Conservation (phyloP, 768 basidiomycete genomes). For the Panaeolus papilionaceus region DNA sequence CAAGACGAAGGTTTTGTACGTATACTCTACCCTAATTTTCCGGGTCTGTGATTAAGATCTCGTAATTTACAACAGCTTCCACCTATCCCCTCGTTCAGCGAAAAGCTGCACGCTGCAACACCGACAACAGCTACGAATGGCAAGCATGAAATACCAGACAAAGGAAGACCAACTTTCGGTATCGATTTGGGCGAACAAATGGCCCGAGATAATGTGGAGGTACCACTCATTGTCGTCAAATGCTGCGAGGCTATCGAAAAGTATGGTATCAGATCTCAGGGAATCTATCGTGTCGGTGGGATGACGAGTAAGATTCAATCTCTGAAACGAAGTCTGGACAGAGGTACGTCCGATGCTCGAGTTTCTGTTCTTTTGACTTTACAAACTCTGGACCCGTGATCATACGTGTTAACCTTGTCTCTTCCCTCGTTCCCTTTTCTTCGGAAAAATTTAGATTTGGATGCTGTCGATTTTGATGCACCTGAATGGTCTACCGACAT, state of each 20-base stretch:
- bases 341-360: slow-evolving; percentile 55
- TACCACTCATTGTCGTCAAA: slow-evolving; percentile 86
- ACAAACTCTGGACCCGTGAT: slow-evolving; percentile 6
- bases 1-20: slow-evolving; percentile 93
- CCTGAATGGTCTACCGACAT: slow-evolving; percentile 95
- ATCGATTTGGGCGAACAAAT: slow-evolving; percentile 94
- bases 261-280: slow-evolving; percentile 82
- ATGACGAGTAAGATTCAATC: slow-evolving; percentile 86
- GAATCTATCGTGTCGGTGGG: slow-evolving; percentile 94
- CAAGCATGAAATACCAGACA: slow-evolving; percentile 53
- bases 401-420: slow-evolving; percentile 4
- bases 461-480: slow-evolving; percentile 84
- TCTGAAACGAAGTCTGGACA: slow-evolving; percentile 84
- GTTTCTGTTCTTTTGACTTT: slow-evolving; percentile 15
- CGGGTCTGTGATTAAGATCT: background rate
- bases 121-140: slow-evolving; percentile 31
- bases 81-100: slow-evolving; percentile 54
- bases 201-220: slow-evolving; percentile 87
- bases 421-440: background rate
- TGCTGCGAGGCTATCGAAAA: slow-evolving; percentile 93
- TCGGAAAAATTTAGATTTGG: slow-evolving; percentile 60
- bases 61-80: slow-evolving; percentile 53
- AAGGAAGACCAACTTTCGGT: slow-evolving; percentile 87
- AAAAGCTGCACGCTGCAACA: slow-evolving; percentile 27
- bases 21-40: slow-evolving; percentile 23